phyloP scores from a whole-genome alignment of 352 stramenopile genomes.

The Globisporangium cylindrosporum region DNA sequence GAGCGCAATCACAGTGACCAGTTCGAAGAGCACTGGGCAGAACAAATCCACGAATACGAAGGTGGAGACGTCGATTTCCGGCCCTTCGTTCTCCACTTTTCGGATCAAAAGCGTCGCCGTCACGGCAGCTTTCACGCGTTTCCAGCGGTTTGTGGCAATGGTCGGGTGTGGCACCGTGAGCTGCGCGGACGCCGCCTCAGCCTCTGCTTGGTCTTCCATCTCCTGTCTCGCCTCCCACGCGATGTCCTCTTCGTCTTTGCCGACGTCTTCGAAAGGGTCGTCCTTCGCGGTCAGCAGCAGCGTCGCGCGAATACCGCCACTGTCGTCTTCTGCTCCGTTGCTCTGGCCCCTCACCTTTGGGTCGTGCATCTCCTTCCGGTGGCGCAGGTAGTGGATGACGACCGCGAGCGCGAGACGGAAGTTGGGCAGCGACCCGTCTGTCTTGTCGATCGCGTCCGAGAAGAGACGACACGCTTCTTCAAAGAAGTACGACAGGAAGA shows the following conservation, averaged over 20 bases:
- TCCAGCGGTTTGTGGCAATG: conserved; percentile 45
- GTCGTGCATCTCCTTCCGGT: conserved; percentile 58
- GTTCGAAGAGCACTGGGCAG: conserved; percentile 69
- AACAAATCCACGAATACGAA: conserved; percentile 77
- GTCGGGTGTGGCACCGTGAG: conserved; percentile 11
- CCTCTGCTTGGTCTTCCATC: conserved; percentile 25
- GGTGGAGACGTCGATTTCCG: conserved; percentile 63
- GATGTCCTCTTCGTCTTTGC: conserved; percentile 59
- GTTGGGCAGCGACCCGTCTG: conserved; percentile 65
- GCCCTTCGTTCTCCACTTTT: conserved; percentile 54
- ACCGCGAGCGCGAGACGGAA: conserved; percentile 74
- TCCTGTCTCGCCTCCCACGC: conserved; percentile 34
- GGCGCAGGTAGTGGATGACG: conserved; percentile 76
- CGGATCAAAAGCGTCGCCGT: conserved; percentile 58
- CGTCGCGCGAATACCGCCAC: neutral
- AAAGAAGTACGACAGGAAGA: conserved; percentile 83
- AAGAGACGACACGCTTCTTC: conserved; percentile 69
- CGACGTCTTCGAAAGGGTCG: conserved; percentile 53
- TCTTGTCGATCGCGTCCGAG: conserved; percentile 69
- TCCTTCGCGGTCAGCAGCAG: conserved; percentile 47
- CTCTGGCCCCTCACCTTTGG: neutral
- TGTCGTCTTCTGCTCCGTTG: neutral
- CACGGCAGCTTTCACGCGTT: conserved; percentile 45
- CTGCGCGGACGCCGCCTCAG: conserved; percentile 16
- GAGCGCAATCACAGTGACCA: conserved; percentile 49